Evolutionary conservation across 2,329 filamentous ascomycete species (phyloP).

Genomic region (Fusarium nanum): DNA sequence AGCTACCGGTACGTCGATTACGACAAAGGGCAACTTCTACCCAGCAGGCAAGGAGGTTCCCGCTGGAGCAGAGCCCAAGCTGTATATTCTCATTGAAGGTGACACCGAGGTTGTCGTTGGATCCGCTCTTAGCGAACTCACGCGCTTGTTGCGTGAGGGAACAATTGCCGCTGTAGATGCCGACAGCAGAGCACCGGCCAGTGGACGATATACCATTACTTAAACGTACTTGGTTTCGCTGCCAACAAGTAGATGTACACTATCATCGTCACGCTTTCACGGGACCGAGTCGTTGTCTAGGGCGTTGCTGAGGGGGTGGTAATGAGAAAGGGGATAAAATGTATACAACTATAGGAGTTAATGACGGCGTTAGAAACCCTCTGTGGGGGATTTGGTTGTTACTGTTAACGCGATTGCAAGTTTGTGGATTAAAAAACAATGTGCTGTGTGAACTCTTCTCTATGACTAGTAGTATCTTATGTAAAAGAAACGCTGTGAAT

Average conservation of each 20-base stretch:
- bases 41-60: constrained; percentile 81
- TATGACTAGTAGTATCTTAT: neutral
- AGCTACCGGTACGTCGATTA: constrained; percentile 93
- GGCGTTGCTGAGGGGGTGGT: constrained; percentile 8
- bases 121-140: constrained; percentile 89
- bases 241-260: neutral
- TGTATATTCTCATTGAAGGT: constrained; percentile 97
- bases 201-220: constrained; percentile 87
- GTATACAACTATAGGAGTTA: constrained; percentile 31
- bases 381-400: constrained; percentile 9
- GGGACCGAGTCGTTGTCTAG: neutral
- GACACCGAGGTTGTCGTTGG: constrained; percentile 94
- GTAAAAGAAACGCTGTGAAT: neutral
- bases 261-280: neutral
- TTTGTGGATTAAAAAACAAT: neutral
- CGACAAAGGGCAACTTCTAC: constrained; percentile 95
- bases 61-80: constrained; percentile 82
- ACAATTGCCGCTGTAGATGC: constrained; percentile 90
- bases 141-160: constrained; percentile 87
- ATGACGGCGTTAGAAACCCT: constrained; percentile 21
- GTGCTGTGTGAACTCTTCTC: neutral
- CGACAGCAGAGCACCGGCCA: constrained; percentile 81
- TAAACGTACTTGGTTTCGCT: constrained; percentile 54
- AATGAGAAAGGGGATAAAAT: constrained; percentile 10
- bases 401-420: neutral